Conservation (phyloP, 345 rosid species). For the Euphorbia pulcherrima region DNA sequence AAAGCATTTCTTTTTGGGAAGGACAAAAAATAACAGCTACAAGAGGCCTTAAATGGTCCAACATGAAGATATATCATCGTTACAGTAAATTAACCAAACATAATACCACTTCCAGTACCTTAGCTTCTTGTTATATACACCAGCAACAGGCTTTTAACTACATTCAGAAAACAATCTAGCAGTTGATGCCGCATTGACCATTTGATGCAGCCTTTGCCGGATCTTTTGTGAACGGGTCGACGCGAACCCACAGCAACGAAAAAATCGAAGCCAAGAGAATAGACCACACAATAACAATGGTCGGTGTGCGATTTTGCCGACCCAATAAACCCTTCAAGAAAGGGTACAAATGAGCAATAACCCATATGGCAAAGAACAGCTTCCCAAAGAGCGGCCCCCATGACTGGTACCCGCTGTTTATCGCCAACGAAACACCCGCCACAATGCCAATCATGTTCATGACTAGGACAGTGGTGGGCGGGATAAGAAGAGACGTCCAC, state of each 20-base stretch:
- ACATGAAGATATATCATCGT: neutral
- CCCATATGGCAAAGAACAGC: conserved; percentile 97
- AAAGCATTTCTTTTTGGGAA: conserved; percentile 2
- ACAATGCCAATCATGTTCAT: conserved; percentile 91
- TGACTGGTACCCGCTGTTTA: conserved; percentile 97
- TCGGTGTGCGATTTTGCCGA: conserved; percentile 94
- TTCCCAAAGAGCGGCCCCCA: conserved; percentile 98
- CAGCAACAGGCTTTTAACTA: neutral
- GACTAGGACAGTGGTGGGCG: conserved; percentile 88
- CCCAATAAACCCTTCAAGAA: conserved; percentile 97
- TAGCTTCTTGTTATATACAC: conserved; percentile 23
- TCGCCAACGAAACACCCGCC: conserved; percentile 92
- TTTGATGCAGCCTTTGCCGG: conserved; percentile 45
- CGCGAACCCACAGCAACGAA: conserved; percentile 97
- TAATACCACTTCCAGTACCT: conserved; percentile 12
- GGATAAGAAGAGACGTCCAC: conserved; percentile 98
- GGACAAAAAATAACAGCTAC: neutral
- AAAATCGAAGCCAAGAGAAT: conserved; percentile 96
- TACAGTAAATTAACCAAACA: conserved; percentile 3
- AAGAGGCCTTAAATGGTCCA: neutral
- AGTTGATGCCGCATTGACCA: conserved; percentile 56
- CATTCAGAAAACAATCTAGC: conserved; percentile 19
- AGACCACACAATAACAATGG: conserved; percentile 99
- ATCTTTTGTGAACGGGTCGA: conserved; percentile 70
- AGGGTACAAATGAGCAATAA: conserved; percentile 92